Evolutionary conservation across 1,139 yeast species (phyloP).

Genomic region (Candida anutae): DNA sequence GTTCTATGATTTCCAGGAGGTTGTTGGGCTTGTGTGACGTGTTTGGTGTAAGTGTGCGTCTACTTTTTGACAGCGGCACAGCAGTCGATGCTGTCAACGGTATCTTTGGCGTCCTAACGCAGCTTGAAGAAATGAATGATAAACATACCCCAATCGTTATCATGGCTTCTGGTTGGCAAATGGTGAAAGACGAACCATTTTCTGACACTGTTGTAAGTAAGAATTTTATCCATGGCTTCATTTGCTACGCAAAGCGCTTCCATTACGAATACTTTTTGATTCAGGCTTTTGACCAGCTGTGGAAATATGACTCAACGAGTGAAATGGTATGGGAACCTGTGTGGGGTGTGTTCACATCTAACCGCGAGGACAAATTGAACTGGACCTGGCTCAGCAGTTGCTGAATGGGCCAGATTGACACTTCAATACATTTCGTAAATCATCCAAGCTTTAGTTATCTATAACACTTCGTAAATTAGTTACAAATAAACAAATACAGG

Average conservation of each 20-base stretch:
- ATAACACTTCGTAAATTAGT: too few species aligned
- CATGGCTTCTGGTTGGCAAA: constrained; percentile 72
- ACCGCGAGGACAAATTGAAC: constrained; percentile 22
- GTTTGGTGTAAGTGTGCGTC: constrained; percentile 60
- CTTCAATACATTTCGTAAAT: too few species aligned
- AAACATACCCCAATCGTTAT: constrained; percentile 30
- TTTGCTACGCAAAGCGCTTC: constrained; percentile 35
- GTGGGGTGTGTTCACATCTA: constrained; percentile 56
- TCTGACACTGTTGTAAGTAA: constrained; percentile 40
- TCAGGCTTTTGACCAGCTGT: constrained; percentile 70
- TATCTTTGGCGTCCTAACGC: constrained; percentile 44
- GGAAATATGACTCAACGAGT: constrained; percentile 45
- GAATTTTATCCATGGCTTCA: constrained; percentile 42
- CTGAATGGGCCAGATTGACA: too few species aligned
- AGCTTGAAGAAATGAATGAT: constrained; percentile 24
- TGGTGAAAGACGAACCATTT: constrained; percentile 52
- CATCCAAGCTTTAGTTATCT: too few species aligned
- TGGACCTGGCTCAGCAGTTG: constrained; percentile 1
- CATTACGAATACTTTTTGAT: constrained; percentile 52
- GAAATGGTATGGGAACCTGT: constrained; percentile 78
- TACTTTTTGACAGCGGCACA: constrained; percentile 55
- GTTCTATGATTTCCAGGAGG: constrained; percentile 30
- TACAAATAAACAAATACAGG: too few species aligned
- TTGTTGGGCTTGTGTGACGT: constrained; percentile 41
- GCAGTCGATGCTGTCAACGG: constrained; percentile 46